These are phyloP conservation scores for Paraleonurus japonicus DNA, from an alignment of 257 asterid species.

Conservation along the genomic window DNA sequence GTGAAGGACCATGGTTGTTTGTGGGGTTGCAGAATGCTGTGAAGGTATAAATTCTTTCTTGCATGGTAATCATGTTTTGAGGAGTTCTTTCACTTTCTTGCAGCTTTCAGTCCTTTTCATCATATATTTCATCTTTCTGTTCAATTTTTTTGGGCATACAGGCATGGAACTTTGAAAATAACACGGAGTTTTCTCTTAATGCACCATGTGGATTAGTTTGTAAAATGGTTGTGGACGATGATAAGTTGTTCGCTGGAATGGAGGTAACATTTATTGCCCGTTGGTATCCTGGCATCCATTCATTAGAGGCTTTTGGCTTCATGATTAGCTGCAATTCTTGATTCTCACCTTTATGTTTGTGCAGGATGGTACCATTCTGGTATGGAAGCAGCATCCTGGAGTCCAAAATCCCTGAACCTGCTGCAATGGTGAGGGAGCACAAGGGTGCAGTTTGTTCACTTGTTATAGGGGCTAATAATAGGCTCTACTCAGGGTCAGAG, in stretches of 20 bases:
- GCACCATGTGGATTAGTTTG: slow-evolving; percentile 55
- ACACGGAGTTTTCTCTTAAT: slow-evolving; percentile 34
- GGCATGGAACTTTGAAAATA: slow-evolving; percentile 54
- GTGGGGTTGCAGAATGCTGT: slow-evolving; percentile 49
- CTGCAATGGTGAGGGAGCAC: slow-evolving; percentile 45
- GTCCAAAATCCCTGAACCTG: slow-evolving; percentile 28
- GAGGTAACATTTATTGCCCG: slow-evolving; percentile 36
- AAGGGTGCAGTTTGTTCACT: slow-evolving; percentile 41
- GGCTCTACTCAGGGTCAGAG: slow-evolving; percentile 56
- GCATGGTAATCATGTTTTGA: neutral
- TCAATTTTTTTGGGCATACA: slow-evolving; percentile 16
- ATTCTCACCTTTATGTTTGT: neutral
- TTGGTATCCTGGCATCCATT: neutral
- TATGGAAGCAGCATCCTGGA: slow-evolving; percentile 46
- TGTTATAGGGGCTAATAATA: slow-evolving; percentile 38
- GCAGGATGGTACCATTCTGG: slow-evolving; percentile 63
- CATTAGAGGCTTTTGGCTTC: neutral
- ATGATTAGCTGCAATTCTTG: neutral
- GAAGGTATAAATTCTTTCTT: slow-evolving; percentile 36
- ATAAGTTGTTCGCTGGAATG: slow-evolving; percentile 56
- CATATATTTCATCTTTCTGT: neutral
- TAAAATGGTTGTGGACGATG: slow-evolving; percentile 36
- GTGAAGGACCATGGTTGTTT: slow-evolving; percentile 63
- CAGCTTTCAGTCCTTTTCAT: neutral
- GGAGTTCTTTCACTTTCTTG: neutral